These are phyloP conservation scores for Aspergillus novofumigatus DNA, from an alignment of 2,329 filamentous ascomycete species.

Conservation along the genomic window DNA sequence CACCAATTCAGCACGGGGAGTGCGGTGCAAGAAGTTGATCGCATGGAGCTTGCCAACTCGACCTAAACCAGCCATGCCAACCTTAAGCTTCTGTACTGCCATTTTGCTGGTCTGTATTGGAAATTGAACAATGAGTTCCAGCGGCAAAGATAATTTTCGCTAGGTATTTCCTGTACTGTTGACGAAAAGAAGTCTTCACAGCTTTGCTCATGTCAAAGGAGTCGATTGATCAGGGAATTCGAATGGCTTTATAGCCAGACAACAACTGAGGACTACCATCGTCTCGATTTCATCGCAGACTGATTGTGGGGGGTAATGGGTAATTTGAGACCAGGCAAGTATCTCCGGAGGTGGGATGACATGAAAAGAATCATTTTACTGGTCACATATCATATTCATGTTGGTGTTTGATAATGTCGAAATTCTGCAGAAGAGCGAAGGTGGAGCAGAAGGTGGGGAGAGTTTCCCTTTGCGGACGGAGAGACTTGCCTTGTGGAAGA, in stretches of 20 bases:
- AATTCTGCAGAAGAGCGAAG: background rate
- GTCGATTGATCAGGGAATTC: background rate
- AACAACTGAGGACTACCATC: background rate
- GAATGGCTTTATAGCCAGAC: background rate
- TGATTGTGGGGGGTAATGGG: background rate
- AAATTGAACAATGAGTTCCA: background rate
- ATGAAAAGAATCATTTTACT: background rate
- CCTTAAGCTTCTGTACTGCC: constrained; percentile 34
- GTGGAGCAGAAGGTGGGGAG: background rate
- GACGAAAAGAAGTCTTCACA: background rate
- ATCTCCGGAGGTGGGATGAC: background rate
- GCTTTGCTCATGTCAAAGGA: too few species aligned
- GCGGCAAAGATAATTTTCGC: background rate
- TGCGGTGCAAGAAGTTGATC: constrained; percentile 46
- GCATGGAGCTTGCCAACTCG: constrained; percentile 51
- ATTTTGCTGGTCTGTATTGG: constrained; percentile 10
- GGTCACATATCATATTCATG: fast-evolving
- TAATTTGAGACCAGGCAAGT: background rate
- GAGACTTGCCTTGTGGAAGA: background rate
- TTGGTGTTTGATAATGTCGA: background rate
- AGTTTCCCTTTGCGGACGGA: background rate
- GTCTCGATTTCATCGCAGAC: background rate
- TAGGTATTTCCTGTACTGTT: background rate
- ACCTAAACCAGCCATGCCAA: constrained; percentile 48
- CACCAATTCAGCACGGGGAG: constrained; percentile 47